Percentiles rank a stretch among this genome's conserved stretches.
phyloP scores from a whole-genome alignment of 768 basidiomycete species.

The Ramaria rubella region DNA sequence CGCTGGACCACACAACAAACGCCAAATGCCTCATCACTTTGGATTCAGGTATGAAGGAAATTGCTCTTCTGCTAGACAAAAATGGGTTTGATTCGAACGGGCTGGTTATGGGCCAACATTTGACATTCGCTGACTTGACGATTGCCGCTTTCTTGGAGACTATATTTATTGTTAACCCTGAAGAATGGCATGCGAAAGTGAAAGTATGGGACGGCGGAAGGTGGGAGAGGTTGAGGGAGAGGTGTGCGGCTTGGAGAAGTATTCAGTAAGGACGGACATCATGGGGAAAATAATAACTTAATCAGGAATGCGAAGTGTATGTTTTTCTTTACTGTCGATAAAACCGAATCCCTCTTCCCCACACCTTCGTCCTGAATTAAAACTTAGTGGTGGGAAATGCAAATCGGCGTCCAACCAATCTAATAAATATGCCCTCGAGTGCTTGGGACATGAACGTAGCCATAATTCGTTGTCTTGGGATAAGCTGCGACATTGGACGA shows the following conservation, averaged over 20 bases:
- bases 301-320: too few species aligned
- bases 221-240: not conserved
- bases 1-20: conserved; percentile 8
- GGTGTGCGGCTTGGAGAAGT: not conserved
- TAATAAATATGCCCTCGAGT: too few species aligned
- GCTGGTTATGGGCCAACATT: conserved; percentile 32
- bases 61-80: conserved; percentile 25
- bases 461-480: too few species aligned
- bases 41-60: conserved; percentile 9
- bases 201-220: not conserved
- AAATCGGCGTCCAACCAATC: too few species aligned
- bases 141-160: not conserved
- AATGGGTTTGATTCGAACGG: conserved; percentile 19
- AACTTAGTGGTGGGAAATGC: too few species aligned
- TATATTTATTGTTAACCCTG: not conserved
- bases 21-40: too few species aligned
- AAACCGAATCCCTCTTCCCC: too few species aligned
- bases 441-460: too few species aligned
- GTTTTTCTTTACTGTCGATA: too few species aligned
- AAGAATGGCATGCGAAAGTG: not conserved
- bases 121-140: conserved; percentile 37
- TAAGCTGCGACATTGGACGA: too few species aligned
- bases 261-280: not conserved
- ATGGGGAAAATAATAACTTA: too few species aligned
- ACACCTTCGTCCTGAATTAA: too few species aligned